Conservation (phyloP, 495 filamentous ascomycete genomes). For the Aspergillus diversus region DNA sequence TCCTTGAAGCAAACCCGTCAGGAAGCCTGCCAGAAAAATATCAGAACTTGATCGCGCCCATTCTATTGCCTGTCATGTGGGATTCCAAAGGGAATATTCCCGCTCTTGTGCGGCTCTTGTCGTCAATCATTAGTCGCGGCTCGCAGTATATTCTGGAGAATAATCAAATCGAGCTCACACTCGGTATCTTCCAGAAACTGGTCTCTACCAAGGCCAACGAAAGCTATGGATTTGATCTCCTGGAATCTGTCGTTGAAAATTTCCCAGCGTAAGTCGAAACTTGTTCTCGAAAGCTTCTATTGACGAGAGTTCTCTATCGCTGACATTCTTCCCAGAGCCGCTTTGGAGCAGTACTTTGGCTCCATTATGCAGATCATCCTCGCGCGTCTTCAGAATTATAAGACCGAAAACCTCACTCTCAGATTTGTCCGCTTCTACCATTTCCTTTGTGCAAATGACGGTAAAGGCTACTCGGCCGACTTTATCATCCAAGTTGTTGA, state of each 20-base stretch:
- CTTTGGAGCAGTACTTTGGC: slow-evolving; percentile 75
- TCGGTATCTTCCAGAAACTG: slow-evolving; percentile 92
- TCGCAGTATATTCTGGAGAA: slow-evolving; percentile 70
- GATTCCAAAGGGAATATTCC: slow-evolving; percentile 91
- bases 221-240: slow-evolving; percentile 80
- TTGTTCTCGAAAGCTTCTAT: slow-evolving; percentile 17
- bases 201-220: slow-evolving; percentile 75
- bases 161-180: slow-evolving; percentile 76
- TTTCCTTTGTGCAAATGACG: slow-evolving; percentile 75
- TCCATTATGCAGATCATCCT: slow-evolving; percentile 81
- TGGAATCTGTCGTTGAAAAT: slow-evolving; percentile 74
- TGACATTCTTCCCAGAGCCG: slow-evolving; percentile 45
- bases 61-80: slow-evolving; percentile 81
- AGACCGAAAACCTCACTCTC: slow-evolving; percentile 78
- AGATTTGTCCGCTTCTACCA: slow-evolving; percentile 92
- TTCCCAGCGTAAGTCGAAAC: slow-evolving; percentile 66
- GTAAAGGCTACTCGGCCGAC: slow-evolving; percentile 83
- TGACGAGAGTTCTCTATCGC: slow-evolving; percentile 5
- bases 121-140: slow-evolving; percentile 78
- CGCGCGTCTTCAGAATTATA: slow-evolving; percentile 73
- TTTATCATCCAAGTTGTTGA: slow-evolving; percentile 84
- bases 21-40: slow-evolving; percentile 75
- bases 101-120: slow-evolving; percentile 82
- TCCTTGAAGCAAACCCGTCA: slow-evolving; percentile 80
- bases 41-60: slow-evolving; percentile 69